Percentiles rank a stretch among this genome's conserved stretches.
These are phyloP conservation scores for Oehlia diaphana DNA, from an alignment of 192 early-diverging fungal species.

Conservation along the genomic window DNA sequence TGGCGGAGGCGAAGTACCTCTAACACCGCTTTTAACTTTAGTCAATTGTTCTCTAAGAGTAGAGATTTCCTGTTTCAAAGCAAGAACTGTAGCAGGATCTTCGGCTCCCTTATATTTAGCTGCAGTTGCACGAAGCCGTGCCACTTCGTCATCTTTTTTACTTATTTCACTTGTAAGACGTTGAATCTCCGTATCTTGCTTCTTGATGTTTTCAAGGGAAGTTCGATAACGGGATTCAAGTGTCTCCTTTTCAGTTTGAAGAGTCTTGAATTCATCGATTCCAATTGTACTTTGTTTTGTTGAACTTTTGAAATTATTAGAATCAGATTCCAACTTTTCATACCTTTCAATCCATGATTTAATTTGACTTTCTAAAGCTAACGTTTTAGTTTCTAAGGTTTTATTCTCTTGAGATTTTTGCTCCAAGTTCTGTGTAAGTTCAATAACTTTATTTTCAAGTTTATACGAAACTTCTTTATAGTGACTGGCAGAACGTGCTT, in stretches of 20 bases:
- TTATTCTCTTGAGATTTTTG: conserved; percentile 71
- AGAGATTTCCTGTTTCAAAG: conserved; percentile 71
- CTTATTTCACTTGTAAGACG: conserved; percentile 54
- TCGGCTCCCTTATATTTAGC: conserved; percentile 50
- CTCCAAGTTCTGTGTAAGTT: conserved; percentile 80
- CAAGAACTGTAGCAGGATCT: conserved; percentile 63
- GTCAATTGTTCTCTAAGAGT: conserved; percentile 71
- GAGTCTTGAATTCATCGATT: conserved; percentile 55
- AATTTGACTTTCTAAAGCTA: conserved; percentile 64
- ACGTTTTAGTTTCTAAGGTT: conserved; percentile 53
- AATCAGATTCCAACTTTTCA: conserved; percentile 59
- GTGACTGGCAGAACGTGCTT: conserved; percentile 87
- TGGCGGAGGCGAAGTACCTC: conserved; percentile 29
- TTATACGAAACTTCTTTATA: conserved; percentile 93
- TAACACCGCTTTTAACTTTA: conserved; percentile 54
- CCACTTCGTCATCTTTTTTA: conserved; percentile 65
- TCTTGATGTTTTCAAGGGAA: conserved; percentile 55
- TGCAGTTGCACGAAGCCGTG: conserved; percentile 54
- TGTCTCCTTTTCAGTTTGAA: conserved; percentile 58
- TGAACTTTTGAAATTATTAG: conserved; percentile 51
- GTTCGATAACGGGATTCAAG: conserved; percentile 63
- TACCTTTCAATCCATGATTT: conserved; percentile 71
- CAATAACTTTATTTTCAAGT: conserved; percentile 95
- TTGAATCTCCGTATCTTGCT: conserved; percentile 64
- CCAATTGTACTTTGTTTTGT: conserved; percentile 61